A percentile compares a stretch with the other conserved stretches of the same genome.
These are phyloP conservation scores for Penicillium daleae DNA, from an alignment of 495 filamentous ascomycete genomes.

Conservation along the genomic window DNA sequence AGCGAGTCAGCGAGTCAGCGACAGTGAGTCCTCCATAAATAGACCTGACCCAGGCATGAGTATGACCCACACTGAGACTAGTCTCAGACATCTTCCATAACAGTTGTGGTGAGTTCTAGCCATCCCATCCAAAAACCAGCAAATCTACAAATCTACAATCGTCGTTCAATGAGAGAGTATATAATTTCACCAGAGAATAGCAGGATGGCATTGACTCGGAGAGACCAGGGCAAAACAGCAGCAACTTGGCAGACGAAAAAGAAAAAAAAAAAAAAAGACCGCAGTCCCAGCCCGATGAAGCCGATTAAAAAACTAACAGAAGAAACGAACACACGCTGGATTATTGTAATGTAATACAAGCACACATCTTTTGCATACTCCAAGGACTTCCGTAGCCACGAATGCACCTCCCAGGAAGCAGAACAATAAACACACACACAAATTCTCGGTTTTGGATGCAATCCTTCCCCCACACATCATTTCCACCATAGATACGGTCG, in stretches of 20 bases:
- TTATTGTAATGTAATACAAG: conserved; percentile 41
- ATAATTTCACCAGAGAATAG: neutral
- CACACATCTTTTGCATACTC: conserved; percentile 39
- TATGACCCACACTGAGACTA: neutral
- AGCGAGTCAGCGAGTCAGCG: too few relatives aligned
- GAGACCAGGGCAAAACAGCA: conserved; percentile 7
- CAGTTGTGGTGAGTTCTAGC: too few relatives aligned
- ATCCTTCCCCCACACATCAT: neutral
- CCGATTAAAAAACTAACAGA: conserved; percentile 19
- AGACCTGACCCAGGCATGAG: neutral
- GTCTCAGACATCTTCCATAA: neutral
- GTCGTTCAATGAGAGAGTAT: neutral
- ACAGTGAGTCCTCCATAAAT: conserved; percentile 3
- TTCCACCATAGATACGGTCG: neutral
- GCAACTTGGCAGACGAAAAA: conserved; percentile 20
- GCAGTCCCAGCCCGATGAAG: conserved; percentile 18
- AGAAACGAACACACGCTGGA: conserved; percentile 23
- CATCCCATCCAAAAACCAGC: neutral
- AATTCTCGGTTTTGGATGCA: neutral
- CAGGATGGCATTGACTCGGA: conserved; percentile 20
- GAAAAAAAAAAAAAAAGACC: conserved; percentile 18
- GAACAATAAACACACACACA: conserved; percentile 19
- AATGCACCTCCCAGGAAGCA: conserved; percentile 34
- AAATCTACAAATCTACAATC: neutral
- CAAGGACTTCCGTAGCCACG: conserved; percentile 34